Conservation (phyloP, 208 protist genomes). For the Leishmania aethiopica region DNA sequence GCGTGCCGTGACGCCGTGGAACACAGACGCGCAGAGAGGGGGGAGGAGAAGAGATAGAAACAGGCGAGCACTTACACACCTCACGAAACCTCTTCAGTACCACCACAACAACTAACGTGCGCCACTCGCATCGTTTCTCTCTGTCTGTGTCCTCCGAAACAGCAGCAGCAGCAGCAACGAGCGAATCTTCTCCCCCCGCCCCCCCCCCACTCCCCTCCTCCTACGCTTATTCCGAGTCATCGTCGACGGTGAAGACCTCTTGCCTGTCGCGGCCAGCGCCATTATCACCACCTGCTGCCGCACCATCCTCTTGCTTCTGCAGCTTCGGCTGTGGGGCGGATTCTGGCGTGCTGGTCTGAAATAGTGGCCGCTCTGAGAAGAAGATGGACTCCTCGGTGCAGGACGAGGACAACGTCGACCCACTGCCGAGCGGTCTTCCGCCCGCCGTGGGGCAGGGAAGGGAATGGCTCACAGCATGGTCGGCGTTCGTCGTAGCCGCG, state of each 20-base stretch:
- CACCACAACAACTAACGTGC: background rate
- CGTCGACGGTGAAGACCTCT: constrained; percentile 12
- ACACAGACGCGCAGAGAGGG: background rate
- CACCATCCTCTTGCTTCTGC: background rate
- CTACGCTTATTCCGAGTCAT: constrained; percentile 3
- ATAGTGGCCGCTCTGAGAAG: constrained; percentile 30
- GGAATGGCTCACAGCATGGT: background rate
- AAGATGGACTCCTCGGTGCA: constrained; percentile 22
- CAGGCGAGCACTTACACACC: background rate
- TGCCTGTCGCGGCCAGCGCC: constrained; percentile 5
- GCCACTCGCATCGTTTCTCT: background rate
- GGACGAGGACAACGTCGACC: constrained; percentile 3
- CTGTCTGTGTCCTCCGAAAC: too few relatives aligned
- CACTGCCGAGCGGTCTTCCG: background rate
- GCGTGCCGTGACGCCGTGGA: background rate
- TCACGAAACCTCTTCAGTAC: too few relatives aligned
- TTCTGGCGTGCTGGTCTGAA: background rate
- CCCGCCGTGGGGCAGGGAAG: background rate
- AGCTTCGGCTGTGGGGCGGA: background rate
- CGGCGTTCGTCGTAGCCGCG: background rate
- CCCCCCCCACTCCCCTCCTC: background rate
- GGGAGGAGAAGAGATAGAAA: background rate
- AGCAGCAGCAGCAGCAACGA: background rate
- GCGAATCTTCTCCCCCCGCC: background rate
- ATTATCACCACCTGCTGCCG: constrained; percentile 2